phyloP scores from a whole-genome alignment of 2,329 filamentous ascomycete genomes.

The Venturia nashicola region DNA sequence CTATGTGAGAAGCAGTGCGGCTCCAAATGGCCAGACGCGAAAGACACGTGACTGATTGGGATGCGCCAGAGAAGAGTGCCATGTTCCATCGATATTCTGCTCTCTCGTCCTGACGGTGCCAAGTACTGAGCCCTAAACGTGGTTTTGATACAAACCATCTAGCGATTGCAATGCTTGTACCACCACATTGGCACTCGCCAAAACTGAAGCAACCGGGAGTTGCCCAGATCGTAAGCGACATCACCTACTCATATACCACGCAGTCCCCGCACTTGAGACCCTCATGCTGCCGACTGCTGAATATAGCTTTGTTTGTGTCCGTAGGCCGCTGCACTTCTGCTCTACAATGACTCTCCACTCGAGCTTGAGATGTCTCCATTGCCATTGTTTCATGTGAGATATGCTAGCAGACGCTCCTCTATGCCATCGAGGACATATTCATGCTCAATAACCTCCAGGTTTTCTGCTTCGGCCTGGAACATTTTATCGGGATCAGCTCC shows the following conservation, averaged over 20 bases:
- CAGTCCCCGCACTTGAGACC: not conserved
- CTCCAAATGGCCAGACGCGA: not conserved
- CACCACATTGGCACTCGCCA: not conserved
- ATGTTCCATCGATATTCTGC: not conserved
- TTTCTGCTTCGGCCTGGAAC: constrained; percentile 86
- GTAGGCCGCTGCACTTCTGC: not conserved
- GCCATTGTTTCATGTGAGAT: constrained; percentile 9
- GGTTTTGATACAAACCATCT: not conserved
- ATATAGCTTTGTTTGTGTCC: not conserved
- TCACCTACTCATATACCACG: not conserved
- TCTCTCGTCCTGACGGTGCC: not conserved
- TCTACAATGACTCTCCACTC: not conserved
- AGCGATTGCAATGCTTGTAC: not conserved
- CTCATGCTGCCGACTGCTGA: not conserved
- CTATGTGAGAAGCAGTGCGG: not conserved
- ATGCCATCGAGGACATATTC: constrained; percentile 82
- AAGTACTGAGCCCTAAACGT: not conserved
- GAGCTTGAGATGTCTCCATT: not conserved
- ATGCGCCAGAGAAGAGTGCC: not conserved
- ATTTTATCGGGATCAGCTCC: constrained; percentile 93
- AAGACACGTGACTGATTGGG: not conserved
- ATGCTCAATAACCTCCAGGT: constrained; percentile 88
- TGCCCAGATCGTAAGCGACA: not conserved
- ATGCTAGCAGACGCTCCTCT: constrained; percentile 65
- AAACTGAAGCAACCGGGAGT: not conserved